Percentiles rank a stretch among this genome's conserved stretches.
phyloP scores from a whole-genome alignment of 2,329 filamentous ascomycete genomes.

The Arthrobotrys sphaeroides region DNA sequence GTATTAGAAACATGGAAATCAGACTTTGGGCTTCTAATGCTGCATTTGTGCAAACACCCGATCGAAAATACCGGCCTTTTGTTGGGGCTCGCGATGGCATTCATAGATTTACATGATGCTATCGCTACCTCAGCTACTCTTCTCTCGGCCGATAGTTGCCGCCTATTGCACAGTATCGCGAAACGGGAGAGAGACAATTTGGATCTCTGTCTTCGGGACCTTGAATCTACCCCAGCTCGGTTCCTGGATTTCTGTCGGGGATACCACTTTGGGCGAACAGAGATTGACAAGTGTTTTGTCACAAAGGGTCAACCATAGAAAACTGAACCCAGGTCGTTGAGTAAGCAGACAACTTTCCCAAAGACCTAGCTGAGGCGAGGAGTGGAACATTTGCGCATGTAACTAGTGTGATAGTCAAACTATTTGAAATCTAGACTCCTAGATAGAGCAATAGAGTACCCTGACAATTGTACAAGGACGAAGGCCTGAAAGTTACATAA shows the following conservation, averaged over 20 bases:
- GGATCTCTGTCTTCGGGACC: slow-evolving; percentile 13
- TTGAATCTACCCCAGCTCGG: slow-evolving; percentile 8
- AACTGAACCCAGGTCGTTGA: too few relatives aligned
- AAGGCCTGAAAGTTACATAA: too few relatives aligned
- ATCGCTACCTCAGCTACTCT: background rate
- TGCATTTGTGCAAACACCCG: slow-evolving; percentile 29
- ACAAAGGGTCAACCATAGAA: background rate
- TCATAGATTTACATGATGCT: slow-evolving; percentile 24
- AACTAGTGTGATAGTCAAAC: too few relatives aligned
- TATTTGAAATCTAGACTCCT: too few relatives aligned
- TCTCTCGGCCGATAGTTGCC: background rate
- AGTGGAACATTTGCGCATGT: too few relatives aligned
- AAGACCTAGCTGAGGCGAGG: too few relatives aligned
- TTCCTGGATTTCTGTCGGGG: slow-evolving; percentile 31
- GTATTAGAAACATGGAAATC: slow-evolving; percentile 25
- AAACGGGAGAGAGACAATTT: slow-evolving; percentile 15
- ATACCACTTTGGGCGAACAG: slow-evolving; percentile 16
- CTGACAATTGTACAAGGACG: too few relatives aligned
- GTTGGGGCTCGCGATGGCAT: slow-evolving; percentile 23
- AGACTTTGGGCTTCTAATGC: slow-evolving; percentile 25
- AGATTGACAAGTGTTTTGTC: slow-evolving; percentile 18
- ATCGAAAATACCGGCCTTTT: slow-evolving; percentile 10
- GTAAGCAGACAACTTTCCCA: too few relatives aligned
- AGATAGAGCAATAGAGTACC: too few relatives aligned
- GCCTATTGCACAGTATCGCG: background rate